These are phyloP conservation scores for Mycotypha africana DNA, from an alignment of 371 early-diverging fungal species.

Conservation along the genomic window DNA sequence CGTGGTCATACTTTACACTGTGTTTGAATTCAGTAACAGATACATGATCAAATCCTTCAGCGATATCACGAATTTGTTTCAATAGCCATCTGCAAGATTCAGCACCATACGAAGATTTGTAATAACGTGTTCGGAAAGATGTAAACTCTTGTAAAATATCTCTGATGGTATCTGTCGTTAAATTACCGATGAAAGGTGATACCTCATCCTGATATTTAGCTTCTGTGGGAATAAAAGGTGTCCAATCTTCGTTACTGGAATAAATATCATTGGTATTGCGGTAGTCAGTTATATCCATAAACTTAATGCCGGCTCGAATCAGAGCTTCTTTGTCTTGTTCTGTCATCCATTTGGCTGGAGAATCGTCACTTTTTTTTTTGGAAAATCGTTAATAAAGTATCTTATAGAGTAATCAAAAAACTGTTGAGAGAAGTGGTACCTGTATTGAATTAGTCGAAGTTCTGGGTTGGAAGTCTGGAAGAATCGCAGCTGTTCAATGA, in stretches of 20 bases:
- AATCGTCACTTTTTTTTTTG: constrained; percentile 21
- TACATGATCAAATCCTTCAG: constrained; percentile 45
- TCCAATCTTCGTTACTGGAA: too few relatives aligned
- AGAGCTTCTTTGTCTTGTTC: constrained; percentile 63
- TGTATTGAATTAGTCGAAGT: constrained; percentile 28
- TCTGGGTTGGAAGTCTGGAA: constrained; percentile 18
- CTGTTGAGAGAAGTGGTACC: constrained; percentile 11
- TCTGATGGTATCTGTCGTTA: constrained; percentile 63
- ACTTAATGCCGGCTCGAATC: constrained; percentile 57
- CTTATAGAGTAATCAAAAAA: too few relatives aligned
- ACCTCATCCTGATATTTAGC: constrained; percentile 52
- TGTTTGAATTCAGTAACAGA: constrained; percentile 75
- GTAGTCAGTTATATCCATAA: constrained; percentile 88
- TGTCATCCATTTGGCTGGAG: constrained; percentile 60
- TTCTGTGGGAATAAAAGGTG: constrained; percentile 26
- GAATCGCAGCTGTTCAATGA: constrained; percentile 20
- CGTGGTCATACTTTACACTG: constrained; percentile 27
- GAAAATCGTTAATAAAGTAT: background rate
- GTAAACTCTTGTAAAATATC: constrained; percentile 65
- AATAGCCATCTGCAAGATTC: constrained; percentile 77
- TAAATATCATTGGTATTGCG: constrained; percentile 19
- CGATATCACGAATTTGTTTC: constrained; percentile 50
- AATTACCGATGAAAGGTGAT: constrained; percentile 41
- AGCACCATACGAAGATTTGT: constrained; percentile 67
- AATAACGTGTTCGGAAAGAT: constrained; percentile 85